Evolutionary conservation across 352 stramenopile species (phyloP).

Genomic region (Thalassiosira ordinaria): DNA sequence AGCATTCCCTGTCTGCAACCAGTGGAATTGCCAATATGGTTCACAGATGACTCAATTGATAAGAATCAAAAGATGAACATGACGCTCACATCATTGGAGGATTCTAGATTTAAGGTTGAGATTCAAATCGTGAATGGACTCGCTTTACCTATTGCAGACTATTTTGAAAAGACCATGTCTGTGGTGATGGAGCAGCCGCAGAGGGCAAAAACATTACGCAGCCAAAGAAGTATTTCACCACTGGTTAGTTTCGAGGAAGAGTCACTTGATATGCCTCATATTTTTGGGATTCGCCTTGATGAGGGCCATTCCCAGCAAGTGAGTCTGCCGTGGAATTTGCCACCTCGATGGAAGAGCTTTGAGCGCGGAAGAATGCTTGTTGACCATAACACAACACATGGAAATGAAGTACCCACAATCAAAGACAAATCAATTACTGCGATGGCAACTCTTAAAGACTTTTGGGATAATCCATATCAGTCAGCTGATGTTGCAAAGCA

Average conservation of each 20-base stretch:
- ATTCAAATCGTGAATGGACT: conserved; percentile 95
- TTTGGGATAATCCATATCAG: conserved; percentile 80
- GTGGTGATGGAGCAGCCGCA: conserved; percentile 87
- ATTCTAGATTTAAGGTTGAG: conserved; percentile 94
- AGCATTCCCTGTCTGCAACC: conserved; percentile 91
- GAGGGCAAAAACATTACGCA: conserved; percentile 70
- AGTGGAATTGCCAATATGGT: conserved; percentile 91
- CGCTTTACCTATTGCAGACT: conserved; percentile 87
- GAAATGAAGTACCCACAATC: conserved; percentile 86
- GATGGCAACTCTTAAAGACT: conserved; percentile 50
- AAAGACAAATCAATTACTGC: conserved; percentile 70
- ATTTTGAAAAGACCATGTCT: conserved; percentile 92
- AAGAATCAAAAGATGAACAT: conserved; percentile 95
- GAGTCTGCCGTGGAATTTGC: conserved; percentile 92
- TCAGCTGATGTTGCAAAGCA: conserved; percentile 89
- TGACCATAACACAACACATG: conserved; percentile 87
- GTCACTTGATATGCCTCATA: conserved; percentile 85
- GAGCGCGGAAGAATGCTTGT: conserved; percentile 93
- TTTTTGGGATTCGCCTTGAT: conserved; percentile 91
- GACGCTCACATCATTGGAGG: conserved; percentile 93
- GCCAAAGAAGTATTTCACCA: conserved; percentile 50
- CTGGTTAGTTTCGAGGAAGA: conserved; percentile 64
- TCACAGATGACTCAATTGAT: conserved; percentile 89
- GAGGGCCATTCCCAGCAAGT: conserved; percentile 66
- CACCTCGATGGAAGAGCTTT: conserved; percentile 92